Conservation (phyloP, 108 stramenopile genomes). For the Schizochytrium sp. region DNA sequence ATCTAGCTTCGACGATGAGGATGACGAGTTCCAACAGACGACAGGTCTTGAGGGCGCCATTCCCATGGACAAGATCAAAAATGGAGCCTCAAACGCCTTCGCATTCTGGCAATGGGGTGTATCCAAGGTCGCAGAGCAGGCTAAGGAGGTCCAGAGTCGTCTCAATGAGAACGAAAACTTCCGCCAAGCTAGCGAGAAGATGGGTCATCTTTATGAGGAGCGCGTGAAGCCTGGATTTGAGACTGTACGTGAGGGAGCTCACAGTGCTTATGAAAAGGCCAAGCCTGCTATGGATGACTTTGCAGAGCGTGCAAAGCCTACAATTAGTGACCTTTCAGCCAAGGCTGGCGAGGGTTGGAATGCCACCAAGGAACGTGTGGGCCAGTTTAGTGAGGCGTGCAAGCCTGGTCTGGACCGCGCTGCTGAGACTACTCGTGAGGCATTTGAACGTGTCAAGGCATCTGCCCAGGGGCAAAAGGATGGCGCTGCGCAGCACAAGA, state of each 20-base stretch:
- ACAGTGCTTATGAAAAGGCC: conserved; percentile 41
- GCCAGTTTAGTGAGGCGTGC: conserved; percentile 31
- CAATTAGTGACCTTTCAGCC: neutral
- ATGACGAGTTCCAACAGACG: conserved; percentile 7
- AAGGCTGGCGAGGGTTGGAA: conserved; percentile 41
- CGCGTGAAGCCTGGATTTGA: conserved; percentile 42
- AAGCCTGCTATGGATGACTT: conserved; percentile 36
- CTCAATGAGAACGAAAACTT: conserved; percentile 49
- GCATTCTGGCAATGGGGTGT: conserved; percentile 32
- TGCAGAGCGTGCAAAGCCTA: conserved; percentile 15
- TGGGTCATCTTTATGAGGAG: conserved; percentile 3
- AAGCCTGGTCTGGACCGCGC: conserved; percentile 37
- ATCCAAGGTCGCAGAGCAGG: neutral
- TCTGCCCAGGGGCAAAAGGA: neutral
- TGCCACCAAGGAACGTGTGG: neutral
- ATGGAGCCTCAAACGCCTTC: conserved; percentile 40
- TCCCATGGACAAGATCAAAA: conserved; percentile 59
- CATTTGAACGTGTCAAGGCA: conserved; percentile 39
- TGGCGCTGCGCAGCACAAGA: neutral
- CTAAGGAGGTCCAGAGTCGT: neutral
- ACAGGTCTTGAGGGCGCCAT: conserved; percentile 33
- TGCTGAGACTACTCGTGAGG: conserved; percentile 11
- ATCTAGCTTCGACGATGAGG: conserved; percentile 29
- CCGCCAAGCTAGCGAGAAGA: conserved; percentile 12
- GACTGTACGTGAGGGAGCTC: conserved; percentile 13